Conservation (phyloP, 208 protist genomes). For the Novymonas esmeraldas region DNA sequence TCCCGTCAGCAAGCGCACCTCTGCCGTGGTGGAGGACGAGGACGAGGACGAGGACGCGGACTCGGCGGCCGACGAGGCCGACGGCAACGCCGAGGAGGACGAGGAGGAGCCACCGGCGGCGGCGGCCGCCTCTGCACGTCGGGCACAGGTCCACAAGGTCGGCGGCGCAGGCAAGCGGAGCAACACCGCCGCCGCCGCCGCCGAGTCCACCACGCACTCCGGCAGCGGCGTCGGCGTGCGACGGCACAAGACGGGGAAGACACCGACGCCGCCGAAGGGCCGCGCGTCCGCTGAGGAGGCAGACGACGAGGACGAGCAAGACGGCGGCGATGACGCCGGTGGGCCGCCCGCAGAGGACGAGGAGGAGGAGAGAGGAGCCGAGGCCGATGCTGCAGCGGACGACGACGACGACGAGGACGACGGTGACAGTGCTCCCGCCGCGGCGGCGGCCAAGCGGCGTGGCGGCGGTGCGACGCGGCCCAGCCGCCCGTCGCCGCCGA, state of each 20-base stretch:
- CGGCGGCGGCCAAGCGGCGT: not conserved
- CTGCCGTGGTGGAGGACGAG: not conserved
- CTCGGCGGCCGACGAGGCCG: constrained; percentile 6
- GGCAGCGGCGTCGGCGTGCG: not conserved
- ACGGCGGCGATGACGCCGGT: constrained; percentile 1
- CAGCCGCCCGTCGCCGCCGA: constrained; percentile 4
- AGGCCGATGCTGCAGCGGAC: not conserved
- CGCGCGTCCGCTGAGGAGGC: constrained; percentile 5
- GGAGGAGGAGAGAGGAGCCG: not conserved
- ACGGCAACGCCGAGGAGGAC: constrained; percentile 18
- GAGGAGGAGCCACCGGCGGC: constrained; percentile 9
- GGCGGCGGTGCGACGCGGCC: constrained; percentile 6
- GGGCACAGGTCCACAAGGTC: not conserved
- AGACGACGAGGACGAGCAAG: constrained; percentile 16
- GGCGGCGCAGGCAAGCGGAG: not conserved
- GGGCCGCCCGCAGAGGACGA: not conserved
- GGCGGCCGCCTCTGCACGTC: constrained; percentile 6
- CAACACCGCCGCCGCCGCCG: not conserved
- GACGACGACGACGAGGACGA: constrained; percentile 5
- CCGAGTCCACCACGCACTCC: not conserved
- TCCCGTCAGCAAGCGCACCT: not conserved
- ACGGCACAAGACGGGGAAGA: not conserved
- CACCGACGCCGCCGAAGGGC: constrained; percentile 1
- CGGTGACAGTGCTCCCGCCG: not conserved
- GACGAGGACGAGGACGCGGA: constrained; percentile 30